A percentile compares a stretch with the other conserved stretches of the same genome.
phyloP scores from a whole-genome alignment of 1,284 basidiomycete genomes.

The Pulveroboletus sp. region DNA sequence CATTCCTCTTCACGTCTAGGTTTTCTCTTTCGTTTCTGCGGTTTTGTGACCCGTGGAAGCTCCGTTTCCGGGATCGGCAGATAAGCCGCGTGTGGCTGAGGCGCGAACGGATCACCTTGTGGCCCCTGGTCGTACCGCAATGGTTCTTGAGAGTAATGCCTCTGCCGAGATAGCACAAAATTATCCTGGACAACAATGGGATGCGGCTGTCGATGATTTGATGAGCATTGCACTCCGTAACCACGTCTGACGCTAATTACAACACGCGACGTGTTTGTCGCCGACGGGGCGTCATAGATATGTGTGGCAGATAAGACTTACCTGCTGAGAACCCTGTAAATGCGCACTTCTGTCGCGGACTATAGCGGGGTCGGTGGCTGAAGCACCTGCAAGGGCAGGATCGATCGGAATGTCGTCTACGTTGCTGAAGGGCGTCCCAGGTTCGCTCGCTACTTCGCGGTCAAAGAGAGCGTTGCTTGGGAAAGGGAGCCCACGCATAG shows the following conservation, averaged over 20 bases:
- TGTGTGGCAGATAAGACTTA: slow-evolving; percentile 27
- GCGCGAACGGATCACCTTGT: slow-evolving; percentile 77
- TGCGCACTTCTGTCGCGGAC: slow-evolving; percentile 29
- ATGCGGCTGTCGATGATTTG: slow-evolving; percentile 18
- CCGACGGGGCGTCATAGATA: slow-evolving; percentile 10
- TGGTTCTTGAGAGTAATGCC: slow-evolving; percentile 35
- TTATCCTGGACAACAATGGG: slow-evolving; percentile 14
- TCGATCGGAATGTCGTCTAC: slow-evolving; percentile 68
- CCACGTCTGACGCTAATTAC: slow-evolving; percentile 21
- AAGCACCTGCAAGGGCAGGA: slow-evolving; percentile 50
- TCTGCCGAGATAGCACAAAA: slow-evolving; percentile 13
- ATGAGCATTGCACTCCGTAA: slow-evolving; percentile 20
- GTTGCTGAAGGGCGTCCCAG: slow-evolving; percentile 51
- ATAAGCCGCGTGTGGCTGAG: slow-evolving; percentile 49
- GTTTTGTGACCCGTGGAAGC: slow-evolving; percentile 36
- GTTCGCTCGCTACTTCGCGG: slow-evolving; percentile 53
- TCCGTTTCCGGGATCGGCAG: slow-evolving; percentile 40
- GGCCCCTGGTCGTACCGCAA: slow-evolving; percentile 64
- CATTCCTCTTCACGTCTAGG: slow-evolving; percentile 57
- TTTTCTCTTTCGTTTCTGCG: slow-evolving; percentile 51
- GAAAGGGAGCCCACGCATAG: slow-evolving; percentile 60
- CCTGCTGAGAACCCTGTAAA: slow-evolving; percentile 20
- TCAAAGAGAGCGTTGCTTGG: slow-evolving; percentile 44
- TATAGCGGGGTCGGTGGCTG: slow-evolving; percentile 50
- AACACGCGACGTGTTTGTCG: slow-evolving; percentile 52